These are phyloP conservation scores for Cladophialophora exuberans DNA, from an alignment of 2,329 filamentous ascomycete species.

Conservation along the genomic window DNA sequence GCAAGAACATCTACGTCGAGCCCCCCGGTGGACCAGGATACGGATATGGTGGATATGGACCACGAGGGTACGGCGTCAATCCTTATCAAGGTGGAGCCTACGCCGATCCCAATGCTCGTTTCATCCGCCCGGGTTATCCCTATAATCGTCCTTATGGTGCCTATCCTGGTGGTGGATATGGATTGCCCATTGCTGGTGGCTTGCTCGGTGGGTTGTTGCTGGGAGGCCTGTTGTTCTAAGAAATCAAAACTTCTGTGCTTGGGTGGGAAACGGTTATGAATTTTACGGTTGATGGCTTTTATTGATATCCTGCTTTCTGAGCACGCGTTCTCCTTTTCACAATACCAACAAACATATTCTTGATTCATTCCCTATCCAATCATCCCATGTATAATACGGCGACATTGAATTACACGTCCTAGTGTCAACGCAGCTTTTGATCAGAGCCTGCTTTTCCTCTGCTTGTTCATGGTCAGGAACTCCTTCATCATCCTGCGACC, in stretches of 20 bases:
- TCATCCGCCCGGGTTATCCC: conserved; percentile 51
- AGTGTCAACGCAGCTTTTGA: no score
- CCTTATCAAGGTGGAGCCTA: conserved; percentile 53
- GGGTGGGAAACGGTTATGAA: not conserved
- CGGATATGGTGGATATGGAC: conserved; percentile 26
- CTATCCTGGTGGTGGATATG: conserved; percentile 52
- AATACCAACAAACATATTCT: no score
- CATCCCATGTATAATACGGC: no score
- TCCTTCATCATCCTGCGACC: conserved; percentile 17
- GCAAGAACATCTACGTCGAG: conserved; percentile 62
- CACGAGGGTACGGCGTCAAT: conserved; percentile 43
- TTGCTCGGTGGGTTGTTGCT: conserved; percentile 52
- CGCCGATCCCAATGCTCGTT: conserved; percentile 52
- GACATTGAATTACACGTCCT: no score
- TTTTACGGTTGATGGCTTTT: not conserved
- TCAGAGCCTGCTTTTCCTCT: conserved; percentile 8
- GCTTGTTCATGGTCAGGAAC: not conserved
- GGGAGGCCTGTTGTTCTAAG: conserved; percentile 45
- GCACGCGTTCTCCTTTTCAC: no score
- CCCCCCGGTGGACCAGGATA: conserved; percentile 47
- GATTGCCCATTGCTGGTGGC: conserved; percentile 51
- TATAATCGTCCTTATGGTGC: conserved; percentile 51
- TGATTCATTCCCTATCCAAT: no score
- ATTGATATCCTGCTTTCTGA: no score
- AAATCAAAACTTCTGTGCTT: not conserved